phyloP scores from a whole-genome alignment of 129 eudicot species.

The Helianthus annuus region HanXRQr2.0-SUNRISE NC_035446.2:140101455-140101954 shows the following conservation, averaged over 20 bases:
- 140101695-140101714: conserved; percentile 60
- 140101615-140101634: conserved; percentile 64
- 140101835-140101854: conserved; percentile 76
- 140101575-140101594: conserved; percentile 33
- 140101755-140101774: conserved; percentile 64
- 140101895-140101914: neutral
- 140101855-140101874: conserved; percentile 15
- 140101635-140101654: conserved; percentile 31
- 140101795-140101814: conserved; percentile 38
- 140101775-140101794: conserved; percentile 62
- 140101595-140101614: conserved; percentile 59
- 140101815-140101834: conserved; percentile 59
- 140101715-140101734: conserved; percentile 67
- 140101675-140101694: conserved; percentile 59
- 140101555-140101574: conserved; percentile 47
- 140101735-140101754: conserved; percentile 69
- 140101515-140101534: conserved; percentile 11
- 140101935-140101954: neutral
- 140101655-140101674: conserved; percentile 44
- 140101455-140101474: conserved; percentile 44
- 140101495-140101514: conserved; percentile 52
- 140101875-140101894: neutral
- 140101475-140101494: conserved; percentile 43
- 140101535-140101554: conserved; percentile 51
- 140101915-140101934: neutral